Evolutionary conservation across 164 flowering plant genomes (phyloP).

Genomic region (Magnolia changhungtana): DNA sequence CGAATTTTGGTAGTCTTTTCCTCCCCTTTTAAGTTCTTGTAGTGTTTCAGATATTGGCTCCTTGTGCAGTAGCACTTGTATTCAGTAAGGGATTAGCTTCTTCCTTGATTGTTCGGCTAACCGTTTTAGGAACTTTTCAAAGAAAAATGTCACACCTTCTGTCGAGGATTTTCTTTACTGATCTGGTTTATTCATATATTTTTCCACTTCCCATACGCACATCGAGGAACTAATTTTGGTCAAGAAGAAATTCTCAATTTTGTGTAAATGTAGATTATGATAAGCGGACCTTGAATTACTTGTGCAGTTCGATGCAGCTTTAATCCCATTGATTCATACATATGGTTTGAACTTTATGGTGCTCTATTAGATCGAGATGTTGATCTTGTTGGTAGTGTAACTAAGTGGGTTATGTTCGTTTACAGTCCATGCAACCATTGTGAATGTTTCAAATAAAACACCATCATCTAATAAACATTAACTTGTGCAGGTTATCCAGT

Average conservation of each 20-base stretch:
- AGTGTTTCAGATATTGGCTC: no score
- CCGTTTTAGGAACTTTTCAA: no score
- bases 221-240: not conserved
- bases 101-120: no score
- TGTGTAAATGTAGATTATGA: not conserved
- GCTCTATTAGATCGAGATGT: conserved; percentile 88
- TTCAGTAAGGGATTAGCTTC: no score
- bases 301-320: conserved; percentile 50
- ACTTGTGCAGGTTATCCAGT: conserved; percentile 69
- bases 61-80: no score
- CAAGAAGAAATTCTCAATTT: not conserved
- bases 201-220: not conserved
- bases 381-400: conserved; percentile 84
- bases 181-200: not conserved
- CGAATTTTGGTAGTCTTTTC: no score
- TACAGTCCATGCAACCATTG: not conserved
- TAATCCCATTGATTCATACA: conserved; percentile 71
- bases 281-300: not conserved
- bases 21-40: no score
- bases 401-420: conserved; percentile 31
- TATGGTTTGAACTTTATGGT: conserved; percentile 90
- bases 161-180: not conserved
- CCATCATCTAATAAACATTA: not conserved
- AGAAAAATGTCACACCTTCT: not conserved
- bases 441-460: not conserved